Evolutionary conservation across 164 flowering plant genomes (phyloP).

Genomic region (Santalum album): DNA sequence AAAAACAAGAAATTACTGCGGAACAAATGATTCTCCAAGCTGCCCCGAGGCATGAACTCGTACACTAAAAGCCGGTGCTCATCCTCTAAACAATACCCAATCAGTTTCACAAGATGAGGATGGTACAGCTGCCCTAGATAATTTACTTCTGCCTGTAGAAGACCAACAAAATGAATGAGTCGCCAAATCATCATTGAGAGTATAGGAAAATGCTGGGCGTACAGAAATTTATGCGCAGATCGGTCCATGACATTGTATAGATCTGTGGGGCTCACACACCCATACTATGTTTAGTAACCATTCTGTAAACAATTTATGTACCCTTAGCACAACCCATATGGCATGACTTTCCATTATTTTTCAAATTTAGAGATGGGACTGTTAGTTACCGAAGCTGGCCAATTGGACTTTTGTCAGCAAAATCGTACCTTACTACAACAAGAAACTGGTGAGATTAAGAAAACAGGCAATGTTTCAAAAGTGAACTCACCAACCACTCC

Average conservation of each 20-base stretch:
- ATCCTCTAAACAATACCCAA: conserved; percentile 79
- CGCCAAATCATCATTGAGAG: neutral
- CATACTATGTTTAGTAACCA: too few relatives aligned
- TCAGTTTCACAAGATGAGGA: conserved; percentile 68
- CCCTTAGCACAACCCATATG: too few relatives aligned
- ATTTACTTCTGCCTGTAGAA: conserved; percentile 72
- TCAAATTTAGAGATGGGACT: neutral
- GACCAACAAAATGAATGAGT: neutral
- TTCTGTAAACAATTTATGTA: too few relatives aligned
- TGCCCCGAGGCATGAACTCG: conserved; percentile 80
- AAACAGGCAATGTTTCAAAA: neutral
- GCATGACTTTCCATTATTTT: too few relatives aligned
- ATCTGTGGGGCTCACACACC: too few relatives aligned
- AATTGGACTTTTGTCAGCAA: neutral
- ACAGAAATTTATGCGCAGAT: too few relatives aligned
- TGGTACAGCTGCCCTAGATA: conserved; percentile 68
- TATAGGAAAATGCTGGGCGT: neutral
- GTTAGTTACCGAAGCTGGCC: neutral
- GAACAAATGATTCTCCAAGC: conserved; percentile 80
- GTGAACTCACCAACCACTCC: conserved; percentile 65
- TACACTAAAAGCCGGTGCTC: conserved; percentile 73
- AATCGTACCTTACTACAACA: neutral
- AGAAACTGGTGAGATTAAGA: neutral
- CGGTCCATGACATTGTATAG: too few relatives aligned
- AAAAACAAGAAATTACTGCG: conserved; percentile 69